phyloP scores from a whole-genome alignment of 208 protist species.

The Angomonas ambiguus region DNA sequence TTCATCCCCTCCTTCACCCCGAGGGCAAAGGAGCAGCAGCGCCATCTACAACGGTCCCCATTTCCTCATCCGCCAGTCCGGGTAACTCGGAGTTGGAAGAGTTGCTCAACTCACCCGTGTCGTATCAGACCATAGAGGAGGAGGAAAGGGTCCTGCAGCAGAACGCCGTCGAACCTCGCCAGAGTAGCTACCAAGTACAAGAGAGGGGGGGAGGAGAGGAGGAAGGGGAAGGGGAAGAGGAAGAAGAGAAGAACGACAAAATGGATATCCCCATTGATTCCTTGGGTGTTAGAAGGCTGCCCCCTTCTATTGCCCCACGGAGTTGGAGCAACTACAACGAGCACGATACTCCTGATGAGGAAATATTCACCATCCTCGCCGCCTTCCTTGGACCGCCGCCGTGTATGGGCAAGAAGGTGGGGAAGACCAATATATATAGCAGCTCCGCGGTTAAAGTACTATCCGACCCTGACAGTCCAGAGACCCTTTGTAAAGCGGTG shows the following conservation, averaged over 20 bases:
- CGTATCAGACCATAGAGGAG: not conserved
- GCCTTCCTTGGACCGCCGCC: conserved; percentile 72
- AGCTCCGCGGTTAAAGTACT: not conserved
- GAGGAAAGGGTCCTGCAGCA: not conserved
- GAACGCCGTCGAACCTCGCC: not conserved
- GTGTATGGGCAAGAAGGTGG: conserved; percentile 14
- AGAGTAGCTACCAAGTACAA: not conserved
- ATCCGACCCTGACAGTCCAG: not conserved
- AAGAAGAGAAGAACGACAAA: conserved; percentile 4
- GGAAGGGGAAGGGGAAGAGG: not conserved
- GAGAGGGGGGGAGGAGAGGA: not conserved
- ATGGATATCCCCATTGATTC: conserved; percentile 41
- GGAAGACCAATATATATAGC: not conserved
- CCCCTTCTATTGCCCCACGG: conserved; percentile 56
- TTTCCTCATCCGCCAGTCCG: conserved; percentile 8
- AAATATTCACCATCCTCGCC: conserved; percentile 37
- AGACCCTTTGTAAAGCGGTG: not conserved
- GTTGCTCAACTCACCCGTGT: not conserved
- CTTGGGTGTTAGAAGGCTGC: conserved; percentile 70
- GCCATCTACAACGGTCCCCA: not conserved
- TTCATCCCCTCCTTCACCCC: conserved; percentile 4
- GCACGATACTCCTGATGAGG: conserved; percentile 40
- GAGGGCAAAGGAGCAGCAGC: not conserved
- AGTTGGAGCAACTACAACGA: conserved; percentile 77
- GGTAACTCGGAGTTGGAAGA: not conserved